Percentiles rank a stretch among this genome's conserved stretches.
Evolutionary conservation across 2,329 filamentous ascomycete genomes (phyloP).

Genomic region (Colletotrichum sp.): DNA sequence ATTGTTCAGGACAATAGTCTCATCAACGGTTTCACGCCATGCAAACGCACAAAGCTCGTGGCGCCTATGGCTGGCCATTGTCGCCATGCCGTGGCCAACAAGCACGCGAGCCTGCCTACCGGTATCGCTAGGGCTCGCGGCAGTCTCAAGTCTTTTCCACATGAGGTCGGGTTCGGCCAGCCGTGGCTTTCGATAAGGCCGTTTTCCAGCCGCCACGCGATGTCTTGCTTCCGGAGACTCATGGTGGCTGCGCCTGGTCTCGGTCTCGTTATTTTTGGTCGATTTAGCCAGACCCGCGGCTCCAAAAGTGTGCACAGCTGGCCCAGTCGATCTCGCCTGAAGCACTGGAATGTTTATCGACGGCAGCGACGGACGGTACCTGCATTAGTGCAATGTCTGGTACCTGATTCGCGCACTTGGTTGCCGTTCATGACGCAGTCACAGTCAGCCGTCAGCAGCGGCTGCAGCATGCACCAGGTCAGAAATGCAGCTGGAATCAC

Average conservation of each 20-base stretch:
- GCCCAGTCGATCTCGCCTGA: not conserved
- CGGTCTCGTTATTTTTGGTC: conserved; percentile 12
- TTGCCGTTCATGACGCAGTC: not conserved
- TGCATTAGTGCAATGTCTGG: conserved; percentile 13
- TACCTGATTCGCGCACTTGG: not conserved
- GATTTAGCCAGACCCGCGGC: not conserved
- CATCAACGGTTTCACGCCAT: conserved; percentile 4
- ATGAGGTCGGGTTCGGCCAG: not conserved
- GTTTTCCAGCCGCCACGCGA: not conserved
- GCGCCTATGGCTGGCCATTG: conserved; percentile 7
- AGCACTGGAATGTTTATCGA: not conserved
- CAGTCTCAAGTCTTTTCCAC: not conserved
- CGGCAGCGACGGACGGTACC: conserved; percentile 2
- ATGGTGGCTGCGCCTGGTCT: not conserved
- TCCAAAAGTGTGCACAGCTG: not conserved
- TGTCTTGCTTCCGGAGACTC: not conserved
- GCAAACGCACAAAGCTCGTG: conserved; percentile 3
- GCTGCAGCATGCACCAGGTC: not conserved
- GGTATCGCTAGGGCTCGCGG: not conserved
- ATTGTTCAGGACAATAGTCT: conserved; percentile 1
- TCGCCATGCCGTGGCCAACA: not conserved
- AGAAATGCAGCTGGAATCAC: conserved; percentile 1
- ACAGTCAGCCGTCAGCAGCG: conserved; percentile 11
- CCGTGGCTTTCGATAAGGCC: conserved; percentile 5
- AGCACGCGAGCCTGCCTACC: not conserved